Evolutionary conservation across 495 filamentous ascomycete genomes (phyloP).

Genomic region (Penicillium goetzii): DNA sequence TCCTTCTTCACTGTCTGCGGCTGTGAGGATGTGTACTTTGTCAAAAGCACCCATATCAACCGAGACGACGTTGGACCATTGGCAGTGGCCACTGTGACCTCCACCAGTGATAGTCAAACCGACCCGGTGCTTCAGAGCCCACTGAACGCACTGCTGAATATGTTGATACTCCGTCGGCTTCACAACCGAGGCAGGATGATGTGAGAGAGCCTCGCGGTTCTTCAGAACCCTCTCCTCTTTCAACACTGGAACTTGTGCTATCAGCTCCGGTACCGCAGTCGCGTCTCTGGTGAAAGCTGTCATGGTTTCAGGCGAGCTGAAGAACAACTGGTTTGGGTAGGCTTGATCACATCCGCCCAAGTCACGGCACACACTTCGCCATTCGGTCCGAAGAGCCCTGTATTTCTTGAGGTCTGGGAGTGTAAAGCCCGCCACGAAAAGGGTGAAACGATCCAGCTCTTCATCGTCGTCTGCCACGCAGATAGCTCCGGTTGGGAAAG

Average conservation of each 20-base stretch:
- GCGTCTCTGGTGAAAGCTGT: constrained; percentile 54
- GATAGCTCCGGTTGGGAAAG: constrained; percentile 55
- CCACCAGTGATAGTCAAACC: constrained; percentile 60
- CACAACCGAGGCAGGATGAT: constrained; percentile 49
- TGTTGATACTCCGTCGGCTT: constrained; percentile 54
- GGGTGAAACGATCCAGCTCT: constrained; percentile 55
- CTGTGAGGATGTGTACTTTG: constrained; percentile 49
- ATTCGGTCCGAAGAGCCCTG: constrained; percentile 44
- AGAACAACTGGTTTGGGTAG: constrained; percentile 48
- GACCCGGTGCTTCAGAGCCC: constrained; percentile 56
- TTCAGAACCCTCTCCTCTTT: constrained; percentile 47
- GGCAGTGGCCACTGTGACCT: constrained; percentile 63
- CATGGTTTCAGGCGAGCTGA: constrained; percentile 59
- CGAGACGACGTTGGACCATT: constrained; percentile 56
- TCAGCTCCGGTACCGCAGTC: constrained; percentile 52
- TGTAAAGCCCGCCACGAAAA: constrained; percentile 56
- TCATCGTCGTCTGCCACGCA: constrained; percentile 52
- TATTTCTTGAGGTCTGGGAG: constrained; percentile 41
- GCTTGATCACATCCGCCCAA: constrained; percentile 51
- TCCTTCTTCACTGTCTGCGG: constrained; percentile 28
- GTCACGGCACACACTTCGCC: constrained; percentile 56
- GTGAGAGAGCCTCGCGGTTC: constrained; percentile 55
- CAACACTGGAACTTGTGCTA: constrained; percentile 49
- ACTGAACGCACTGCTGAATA: constrained; percentile 60
- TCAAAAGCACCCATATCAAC: constrained; percentile 64